A percentile compares a stretch with the other conserved stretches of the same genome.
Evolutionary conservation across 2,329 filamentous ascomycete species (phyloP).

Genomic region (Penicillium sp.): DNA sequence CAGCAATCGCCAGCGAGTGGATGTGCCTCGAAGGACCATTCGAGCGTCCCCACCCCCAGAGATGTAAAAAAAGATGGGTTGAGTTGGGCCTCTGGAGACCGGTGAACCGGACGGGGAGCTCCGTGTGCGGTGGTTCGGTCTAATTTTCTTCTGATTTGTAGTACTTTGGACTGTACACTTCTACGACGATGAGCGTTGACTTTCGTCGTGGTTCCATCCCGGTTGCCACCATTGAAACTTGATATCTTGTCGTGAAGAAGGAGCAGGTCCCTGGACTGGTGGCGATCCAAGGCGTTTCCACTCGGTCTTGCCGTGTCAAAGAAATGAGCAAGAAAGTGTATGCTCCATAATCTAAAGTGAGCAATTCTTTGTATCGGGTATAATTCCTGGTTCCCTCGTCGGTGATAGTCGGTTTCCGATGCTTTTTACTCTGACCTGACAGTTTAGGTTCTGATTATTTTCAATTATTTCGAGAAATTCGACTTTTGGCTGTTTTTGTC

Average conservation of each 20-base stretch:
- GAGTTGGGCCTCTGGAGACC: constrained; percentile 4
- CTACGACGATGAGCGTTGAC: not conserved
- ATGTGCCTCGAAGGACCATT: not conserved
- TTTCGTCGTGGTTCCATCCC: not conserved
- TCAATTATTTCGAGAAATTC: too few species aligned
- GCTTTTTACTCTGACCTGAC: not conserved
- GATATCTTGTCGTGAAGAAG: constrained; percentile 16
- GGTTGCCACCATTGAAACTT: constrained; percentile 22
- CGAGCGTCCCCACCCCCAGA: constrained; percentile 23
- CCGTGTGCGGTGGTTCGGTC: not conserved
- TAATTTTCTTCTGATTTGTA: not conserved
- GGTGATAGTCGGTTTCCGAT: not conserved
- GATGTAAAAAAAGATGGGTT: constrained; percentile 6
- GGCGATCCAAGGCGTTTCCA: constrained; percentile 16
- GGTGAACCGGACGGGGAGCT: constrained; percentile 20
- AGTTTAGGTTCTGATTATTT: not conserved
- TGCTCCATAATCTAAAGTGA: not conserved
- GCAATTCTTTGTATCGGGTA: constrained; percentile 10
- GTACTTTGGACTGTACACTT: not conserved
- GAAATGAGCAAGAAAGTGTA: not conserved
- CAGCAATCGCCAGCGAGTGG: not conserved
- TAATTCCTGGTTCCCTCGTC: not conserved
- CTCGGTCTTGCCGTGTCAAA: constrained; percentile 8
- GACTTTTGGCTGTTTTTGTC: constrained; percentile 12
- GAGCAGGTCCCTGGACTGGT: constrained; percentile 4